Evolutionary conservation across 805 yeast species (phyloP).

Genomic region (Candida pseudofarinosa): DNA sequence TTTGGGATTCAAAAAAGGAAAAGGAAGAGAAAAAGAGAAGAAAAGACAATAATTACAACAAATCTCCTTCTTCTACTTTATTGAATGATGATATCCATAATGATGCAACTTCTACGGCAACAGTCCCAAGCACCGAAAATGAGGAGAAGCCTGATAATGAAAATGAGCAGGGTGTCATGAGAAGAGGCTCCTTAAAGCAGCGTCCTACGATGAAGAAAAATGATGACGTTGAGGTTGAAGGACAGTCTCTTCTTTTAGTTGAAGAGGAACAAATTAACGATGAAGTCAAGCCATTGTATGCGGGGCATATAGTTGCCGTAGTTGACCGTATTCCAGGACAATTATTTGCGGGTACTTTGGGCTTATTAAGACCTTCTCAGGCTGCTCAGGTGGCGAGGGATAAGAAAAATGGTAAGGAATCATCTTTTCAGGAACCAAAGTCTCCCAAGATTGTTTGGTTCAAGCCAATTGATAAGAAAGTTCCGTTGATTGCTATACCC

Average conservation of each 20-base stretch:
- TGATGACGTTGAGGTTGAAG: constrained; percentile 98
- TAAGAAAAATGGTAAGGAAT: constrained; percentile 43
- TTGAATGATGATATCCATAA: constrained; percentile 70
- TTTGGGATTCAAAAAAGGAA: constrained; percentile 94
- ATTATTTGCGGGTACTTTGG: constrained; percentile 89
- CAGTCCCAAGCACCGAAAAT: constrained; percentile 9
- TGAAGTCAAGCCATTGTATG: constrained; percentile 88
- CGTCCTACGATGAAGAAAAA: constrained; percentile 96
- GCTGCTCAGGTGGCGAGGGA: constrained; percentile 79
- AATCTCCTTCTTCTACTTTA: constrained; percentile 31
- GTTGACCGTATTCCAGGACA: constrained; percentile 97
- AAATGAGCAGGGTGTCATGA: constrained; percentile 38
- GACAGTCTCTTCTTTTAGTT: constrained; percentile 83
- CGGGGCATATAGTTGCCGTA: constrained; percentile 98
- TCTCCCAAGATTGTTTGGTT: constrained; percentile 98
- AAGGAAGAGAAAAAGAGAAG: constrained; percentile 96
- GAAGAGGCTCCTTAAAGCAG: constrained; percentile 89
- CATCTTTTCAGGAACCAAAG: constrained; percentile 40
- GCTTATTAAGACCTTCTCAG: constrained; percentile 91
- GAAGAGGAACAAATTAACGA: constrained; percentile 96
- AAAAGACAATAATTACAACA: constrained; percentile 49
- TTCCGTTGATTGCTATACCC: constrained; percentile 96
- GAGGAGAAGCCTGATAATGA: constrained; percentile 27
- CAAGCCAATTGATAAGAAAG: constrained; percentile 96
- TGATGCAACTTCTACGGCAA: constrained; percentile 65